Percentiles rank a stretch among this genome's conserved stretches.
These are phyloP conservation scores for Picocystis salinarum DNA, from an alignment of 139 green algal genomes.

Conservation along the genomic window DNA sequence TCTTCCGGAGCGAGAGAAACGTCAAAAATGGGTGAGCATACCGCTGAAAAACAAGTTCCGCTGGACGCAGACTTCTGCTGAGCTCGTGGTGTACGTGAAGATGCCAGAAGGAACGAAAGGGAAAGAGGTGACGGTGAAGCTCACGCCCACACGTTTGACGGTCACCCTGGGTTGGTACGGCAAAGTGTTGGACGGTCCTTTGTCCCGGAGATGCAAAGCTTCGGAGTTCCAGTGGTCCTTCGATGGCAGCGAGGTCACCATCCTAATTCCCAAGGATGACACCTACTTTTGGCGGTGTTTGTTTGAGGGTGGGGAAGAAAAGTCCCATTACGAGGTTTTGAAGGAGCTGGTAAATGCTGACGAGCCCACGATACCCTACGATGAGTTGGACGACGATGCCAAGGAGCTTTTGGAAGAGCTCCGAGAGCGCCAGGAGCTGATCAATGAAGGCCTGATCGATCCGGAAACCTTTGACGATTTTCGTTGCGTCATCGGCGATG, in stretches of 20 bases:
- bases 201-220: slow-evolving; percentile 17
- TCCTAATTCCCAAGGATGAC: slow-evolving; percentile 43
- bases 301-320: slow-evolving; percentile 40
- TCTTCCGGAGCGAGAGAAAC: too few relatives aligned
- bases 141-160: slow-evolving; percentile 11
- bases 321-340: slow-evolving; percentile 40
- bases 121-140: slow-evolving; percentile 5
- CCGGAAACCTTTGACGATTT: slow-evolving; percentile 62
- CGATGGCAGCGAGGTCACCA: slow-evolving; percentile 19
- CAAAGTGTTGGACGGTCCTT: slow-evolving; percentile 29
- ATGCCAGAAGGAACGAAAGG: background rate
- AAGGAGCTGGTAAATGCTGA: slow-evolving; percentile 41
- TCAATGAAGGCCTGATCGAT: slow-evolving; percentile 24
- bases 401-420: slow-evolving; percentile 29
- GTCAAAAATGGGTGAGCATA: too few relatives aligned
- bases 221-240: slow-evolving; percentile 32
- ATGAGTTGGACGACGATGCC: slow-evolving; percentile 25
- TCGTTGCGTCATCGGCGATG: slow-evolving; percentile 40
- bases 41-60: background rate
- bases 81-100: background rate
- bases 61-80: background rate
- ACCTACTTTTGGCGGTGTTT: slow-evolving; percentile 35
- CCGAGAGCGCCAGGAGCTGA: slow-evolving; percentile 27
- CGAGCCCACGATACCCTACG: slow-evolving; percentile 14
- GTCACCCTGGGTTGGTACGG: slow-evolving; percentile 37